Percentiles rank a stretch among this genome's conserved stretches.
Evolutionary conservation across 441 rosid species (phyloP).

Genomic region (Metrosideros polymorpha): DNA sequence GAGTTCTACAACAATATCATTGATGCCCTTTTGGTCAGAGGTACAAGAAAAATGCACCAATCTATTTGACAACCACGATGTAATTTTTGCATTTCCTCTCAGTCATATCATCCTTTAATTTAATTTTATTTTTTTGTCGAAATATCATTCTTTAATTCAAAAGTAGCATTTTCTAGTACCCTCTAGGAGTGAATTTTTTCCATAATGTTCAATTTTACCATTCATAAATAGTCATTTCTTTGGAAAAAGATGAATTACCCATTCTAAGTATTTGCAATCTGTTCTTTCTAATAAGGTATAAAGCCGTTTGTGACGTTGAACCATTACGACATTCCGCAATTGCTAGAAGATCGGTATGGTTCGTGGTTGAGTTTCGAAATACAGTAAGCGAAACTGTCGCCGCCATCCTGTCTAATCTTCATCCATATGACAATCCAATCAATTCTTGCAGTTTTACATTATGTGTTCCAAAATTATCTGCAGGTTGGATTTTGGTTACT

Average conservation of each 20-base stretch:
- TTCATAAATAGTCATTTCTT: neutral
- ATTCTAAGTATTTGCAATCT: neutral
- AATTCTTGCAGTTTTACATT: neutral
- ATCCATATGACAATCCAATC: neutral
- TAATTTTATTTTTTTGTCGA: no score
- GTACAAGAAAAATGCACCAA: neutral
- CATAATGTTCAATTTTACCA: neutral
- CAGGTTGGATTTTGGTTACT: neutral
- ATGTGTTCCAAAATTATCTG: neutral
- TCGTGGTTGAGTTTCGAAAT: conserved; percentile 10
- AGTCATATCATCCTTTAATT: no score
- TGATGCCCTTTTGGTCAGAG: neutral
- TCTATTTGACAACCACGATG: neutral
- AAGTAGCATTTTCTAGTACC: neutral
- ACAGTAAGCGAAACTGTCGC: neutral
- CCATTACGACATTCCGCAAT: conserved; percentile 2
- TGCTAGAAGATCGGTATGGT: neutral
- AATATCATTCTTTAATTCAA: neutral
- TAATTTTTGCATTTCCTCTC: neutral
- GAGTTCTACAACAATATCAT: conserved; percentile 1
- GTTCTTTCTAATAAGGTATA: neutral
- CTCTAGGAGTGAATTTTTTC: neutral
- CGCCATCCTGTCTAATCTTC: neutral
- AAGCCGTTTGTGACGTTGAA: conserved; percentile 3
- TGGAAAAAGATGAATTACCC: neutral